Conservation (phyloP, 129 eudicot genomes). For the Pittosporum tobira region DNA sequence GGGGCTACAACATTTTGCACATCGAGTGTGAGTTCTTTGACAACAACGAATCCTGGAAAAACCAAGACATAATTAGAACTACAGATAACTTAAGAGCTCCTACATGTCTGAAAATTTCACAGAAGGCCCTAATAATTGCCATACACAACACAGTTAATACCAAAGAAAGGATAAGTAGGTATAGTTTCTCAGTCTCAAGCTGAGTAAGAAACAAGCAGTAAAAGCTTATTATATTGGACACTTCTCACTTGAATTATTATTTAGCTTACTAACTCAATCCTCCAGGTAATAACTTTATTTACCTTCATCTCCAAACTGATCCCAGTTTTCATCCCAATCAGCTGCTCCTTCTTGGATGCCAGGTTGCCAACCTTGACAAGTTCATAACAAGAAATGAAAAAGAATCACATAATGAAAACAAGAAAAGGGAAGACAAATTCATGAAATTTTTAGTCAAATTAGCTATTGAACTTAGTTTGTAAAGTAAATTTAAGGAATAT, state of each 20-base stretch:
- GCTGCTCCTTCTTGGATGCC: slow-evolving; percentile 76
- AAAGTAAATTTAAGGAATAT: no score
- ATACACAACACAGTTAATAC: not conserved
- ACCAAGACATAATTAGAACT: slow-evolving; percentile 6
- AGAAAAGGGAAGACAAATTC: not conserved
- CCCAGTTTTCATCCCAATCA: slow-evolving; percentile 94
- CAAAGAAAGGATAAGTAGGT: no score
- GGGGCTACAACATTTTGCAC: slow-evolving; percentile 79
- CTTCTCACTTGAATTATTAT: not conserved
- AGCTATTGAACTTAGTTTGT: no score
- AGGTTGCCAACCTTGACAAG: slow-evolving; percentile 71
- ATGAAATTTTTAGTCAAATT: no score
- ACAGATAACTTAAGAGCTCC: not conserved
- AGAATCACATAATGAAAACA: not conserved
- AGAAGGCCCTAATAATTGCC: not conserved
- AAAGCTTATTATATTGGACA: not conserved
- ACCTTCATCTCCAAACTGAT: slow-evolving; percentile 89
- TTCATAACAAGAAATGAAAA: slow-evolving; percentile 4
- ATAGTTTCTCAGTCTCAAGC: no score
- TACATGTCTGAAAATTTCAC: not conserved
- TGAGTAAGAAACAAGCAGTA: not conserved
- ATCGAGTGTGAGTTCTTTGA: slow-evolving; percentile 77
- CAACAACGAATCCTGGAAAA: slow-evolving; percentile 56
- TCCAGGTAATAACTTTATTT: slow-evolving; percentile 6
- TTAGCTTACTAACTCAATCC: not conserved